Conservation (phyloP, 176 grass and related monocot species). For the Paspalum notatum region DNA sequence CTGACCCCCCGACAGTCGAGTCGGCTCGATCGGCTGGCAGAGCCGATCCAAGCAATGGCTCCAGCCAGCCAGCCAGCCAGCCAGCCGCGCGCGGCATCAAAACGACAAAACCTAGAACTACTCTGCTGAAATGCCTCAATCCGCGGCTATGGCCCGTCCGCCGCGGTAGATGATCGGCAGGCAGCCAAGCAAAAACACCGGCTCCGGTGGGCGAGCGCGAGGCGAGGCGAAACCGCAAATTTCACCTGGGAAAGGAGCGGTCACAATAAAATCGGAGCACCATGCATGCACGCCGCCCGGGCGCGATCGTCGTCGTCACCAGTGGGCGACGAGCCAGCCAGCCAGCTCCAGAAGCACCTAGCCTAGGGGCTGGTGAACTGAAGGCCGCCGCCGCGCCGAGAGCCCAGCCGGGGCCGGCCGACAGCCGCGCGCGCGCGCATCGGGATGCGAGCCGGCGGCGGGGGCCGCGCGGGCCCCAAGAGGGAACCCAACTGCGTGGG, state of each 20-base stretch:
- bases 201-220: no score
- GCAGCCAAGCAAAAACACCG: slow-evolving; percentile 17
- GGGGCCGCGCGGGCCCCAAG: slow-evolving; percentile 20
- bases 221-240: background rate
- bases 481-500: background rate
- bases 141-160: no score
- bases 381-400: slow-evolving; percentile 20
- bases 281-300: background rate
- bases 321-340: background rate
- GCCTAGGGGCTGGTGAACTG: background rate
- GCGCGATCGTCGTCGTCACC: background rate
- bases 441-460: slow-evolving; percentile 49
- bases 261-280: background rate
- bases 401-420: slow-evolving; percentile 28
- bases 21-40: slow-evolving; percentile 19
- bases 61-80: background rate
- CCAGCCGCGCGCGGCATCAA: background rate
- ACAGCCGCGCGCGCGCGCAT: slow-evolving; percentile 31
- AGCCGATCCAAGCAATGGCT: background rate
- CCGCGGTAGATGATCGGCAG: no score
- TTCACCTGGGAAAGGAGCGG: slow-evolving; percentile 34
- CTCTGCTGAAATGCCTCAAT: no score
- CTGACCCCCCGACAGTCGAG: no score
- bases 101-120: no score
- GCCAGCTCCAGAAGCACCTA: no score